Percentiles rank a stretch among this genome's conserved stretches.
These are phyloP conservation scores for Grosmannia huntii DNA, from an alignment of 2,329 filamentous ascomycete species.

Conservation along the genomic window DNA sequence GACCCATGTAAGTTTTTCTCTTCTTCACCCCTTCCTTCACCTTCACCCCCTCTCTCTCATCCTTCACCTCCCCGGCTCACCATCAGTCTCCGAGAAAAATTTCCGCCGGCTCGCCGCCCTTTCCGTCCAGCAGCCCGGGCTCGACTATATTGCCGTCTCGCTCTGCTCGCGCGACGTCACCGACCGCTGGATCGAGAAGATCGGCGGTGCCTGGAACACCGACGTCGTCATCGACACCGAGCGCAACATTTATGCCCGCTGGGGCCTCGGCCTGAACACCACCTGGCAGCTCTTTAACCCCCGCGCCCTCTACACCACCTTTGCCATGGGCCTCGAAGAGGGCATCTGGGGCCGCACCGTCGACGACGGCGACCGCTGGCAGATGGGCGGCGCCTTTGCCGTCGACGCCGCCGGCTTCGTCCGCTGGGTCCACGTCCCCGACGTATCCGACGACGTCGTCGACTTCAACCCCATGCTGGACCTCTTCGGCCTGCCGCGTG, in stretches of 20 bases:
- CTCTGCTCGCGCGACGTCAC: conserved; percentile 42
- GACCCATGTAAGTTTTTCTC: conserved; percentile 49
- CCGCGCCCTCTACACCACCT: conserved; percentile 40
- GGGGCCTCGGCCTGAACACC: conserved; percentile 50
- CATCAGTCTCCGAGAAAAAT: conserved; percentile 53
- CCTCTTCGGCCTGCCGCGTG: conserved; percentile 5
- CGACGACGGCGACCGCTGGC: conserved; percentile 56
- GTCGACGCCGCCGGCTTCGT: conserved; percentile 40
- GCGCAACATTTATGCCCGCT: conserved; percentile 47
- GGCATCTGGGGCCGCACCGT: conserved; percentile 54
- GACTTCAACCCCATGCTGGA: conserved; percentile 28
- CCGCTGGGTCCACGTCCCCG: conserved; percentile 35
- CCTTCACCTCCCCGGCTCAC: not conserved
- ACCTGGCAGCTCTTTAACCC: conserved; percentile 53
- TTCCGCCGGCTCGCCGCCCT: conserved; percentile 41
- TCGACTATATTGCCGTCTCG: conserved; percentile 49
- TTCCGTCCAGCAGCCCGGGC: conserved; percentile 33
- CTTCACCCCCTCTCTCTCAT: not conserved
- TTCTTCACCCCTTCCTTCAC: not conserved
- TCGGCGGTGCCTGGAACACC: conserved; percentile 44
- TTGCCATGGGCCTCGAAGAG: conserved; percentile 45
- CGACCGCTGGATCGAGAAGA: conserved; percentile 41
- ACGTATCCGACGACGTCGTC: conserved; percentile 38
- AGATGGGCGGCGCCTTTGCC: conserved; percentile 53
- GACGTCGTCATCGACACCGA: conserved; percentile 45